These are phyloP conservation scores for Mortierella sp. DNA, from an alignment of 371 early-diverging fungal species.

Conservation along the genomic window DNA sequence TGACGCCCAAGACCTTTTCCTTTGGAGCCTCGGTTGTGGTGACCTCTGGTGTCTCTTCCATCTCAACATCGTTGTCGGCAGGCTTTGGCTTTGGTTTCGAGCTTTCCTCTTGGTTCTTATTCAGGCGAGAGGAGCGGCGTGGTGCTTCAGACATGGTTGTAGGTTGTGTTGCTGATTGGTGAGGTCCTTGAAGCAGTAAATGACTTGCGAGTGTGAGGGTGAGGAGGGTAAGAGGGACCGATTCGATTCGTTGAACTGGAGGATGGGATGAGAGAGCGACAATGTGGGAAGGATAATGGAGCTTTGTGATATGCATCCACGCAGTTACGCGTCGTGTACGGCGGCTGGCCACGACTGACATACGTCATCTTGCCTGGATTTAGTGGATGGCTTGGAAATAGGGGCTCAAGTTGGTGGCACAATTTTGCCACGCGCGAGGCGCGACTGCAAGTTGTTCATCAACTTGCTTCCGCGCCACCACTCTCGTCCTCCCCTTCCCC, in stretches of 20 bases:
- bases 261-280: neutral
- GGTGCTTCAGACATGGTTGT: slow-evolving; percentile 52
- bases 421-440: too few species aligned
- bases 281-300: neutral
- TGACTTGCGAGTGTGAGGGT: neutral
- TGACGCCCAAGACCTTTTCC: slow-evolving; percentile 44
- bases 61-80: slow-evolving; percentile 49
- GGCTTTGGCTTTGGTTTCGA: slow-evolving; percentile 43
- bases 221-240: neutral
- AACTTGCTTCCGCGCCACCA: too few species aligned
- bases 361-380: neutral
- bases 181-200: neutral
- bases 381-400: too few species aligned
- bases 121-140: slow-evolving; percentile 51
- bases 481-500: too few species aligned
- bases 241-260: too few species aligned
- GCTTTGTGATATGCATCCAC: neutral
- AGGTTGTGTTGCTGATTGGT: neutral
- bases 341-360: neutral
- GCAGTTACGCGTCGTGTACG: neutral
- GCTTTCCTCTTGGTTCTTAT: slow-evolving; percentile 50
- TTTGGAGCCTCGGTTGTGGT: slow-evolving; percentile 14
- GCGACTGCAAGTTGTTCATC: too few species aligned
- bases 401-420: too few species aligned
- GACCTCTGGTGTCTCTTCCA: slow-evolving; percentile 32